These are phyloP conservation scores for Fusarium piperis DNA, from an alignment of 2,329 filamentous ascomycete genomes.

Conservation along the genomic window DNA sequence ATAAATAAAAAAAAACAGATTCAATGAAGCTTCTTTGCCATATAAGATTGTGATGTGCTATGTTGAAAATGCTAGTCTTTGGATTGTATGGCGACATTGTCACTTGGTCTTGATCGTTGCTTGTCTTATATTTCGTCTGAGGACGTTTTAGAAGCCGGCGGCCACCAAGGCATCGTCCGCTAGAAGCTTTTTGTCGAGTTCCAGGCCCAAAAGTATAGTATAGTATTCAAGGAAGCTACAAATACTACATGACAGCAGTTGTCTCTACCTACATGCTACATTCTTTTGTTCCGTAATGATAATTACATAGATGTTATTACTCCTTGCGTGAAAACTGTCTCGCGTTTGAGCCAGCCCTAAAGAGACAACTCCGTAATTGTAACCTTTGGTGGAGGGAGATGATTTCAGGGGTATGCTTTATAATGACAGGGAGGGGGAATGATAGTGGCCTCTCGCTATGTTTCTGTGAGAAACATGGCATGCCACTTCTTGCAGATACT, in stretches of 20 bases:
- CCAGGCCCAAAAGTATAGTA: background rate
- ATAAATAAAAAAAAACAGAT: constrained; percentile 41
- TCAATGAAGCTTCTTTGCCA: constrained; percentile 20
- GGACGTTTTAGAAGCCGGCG: constrained; percentile 58
- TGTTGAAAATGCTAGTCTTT: background rate
- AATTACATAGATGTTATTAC: background rate
- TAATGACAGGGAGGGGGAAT: background rate
- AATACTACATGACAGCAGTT: background rate
- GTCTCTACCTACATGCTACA: background rate
- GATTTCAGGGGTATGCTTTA: background rate
- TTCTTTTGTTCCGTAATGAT: background rate
- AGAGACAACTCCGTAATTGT: background rate
- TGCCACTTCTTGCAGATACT: background rate
- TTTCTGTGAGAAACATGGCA: background rate
- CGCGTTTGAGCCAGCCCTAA: background rate
- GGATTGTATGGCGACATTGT: background rate
- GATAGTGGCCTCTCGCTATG: background rate
- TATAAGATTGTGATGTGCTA: background rate
- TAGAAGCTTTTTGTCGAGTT: constrained; percentile 35
- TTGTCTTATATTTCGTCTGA: constrained; percentile 49
- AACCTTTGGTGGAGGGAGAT: background rate
- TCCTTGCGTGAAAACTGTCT: background rate
- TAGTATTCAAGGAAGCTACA: background rate
- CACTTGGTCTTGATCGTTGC: background rate
- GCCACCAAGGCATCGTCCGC: constrained; percentile 61